These are phyloP conservation scores for Pestalotiopsis sp. DNA, from an alignment of 2,329 filamentous ascomycete species.

Conservation along the genomic window DNA sequence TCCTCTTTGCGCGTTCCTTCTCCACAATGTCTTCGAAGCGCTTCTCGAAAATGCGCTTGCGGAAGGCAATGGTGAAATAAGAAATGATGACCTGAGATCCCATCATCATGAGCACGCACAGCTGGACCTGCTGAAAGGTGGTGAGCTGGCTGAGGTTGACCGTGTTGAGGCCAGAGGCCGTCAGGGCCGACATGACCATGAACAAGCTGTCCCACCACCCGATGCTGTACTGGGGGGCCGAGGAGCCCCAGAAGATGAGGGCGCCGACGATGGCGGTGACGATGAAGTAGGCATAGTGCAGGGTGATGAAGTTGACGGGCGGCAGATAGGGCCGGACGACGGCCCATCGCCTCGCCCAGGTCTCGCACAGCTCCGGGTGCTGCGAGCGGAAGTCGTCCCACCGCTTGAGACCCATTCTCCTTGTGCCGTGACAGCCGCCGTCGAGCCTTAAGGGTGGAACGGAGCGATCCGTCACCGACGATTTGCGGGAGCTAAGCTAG, in stretches of 20 bases:
- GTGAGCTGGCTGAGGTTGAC: slow-evolving; percentile 65
- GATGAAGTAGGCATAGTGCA: slow-evolving; percentile 71
- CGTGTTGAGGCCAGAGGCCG: slow-evolving; percentile 62
- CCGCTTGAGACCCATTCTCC: slow-evolving; percentile 2
- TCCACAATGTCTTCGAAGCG: slow-evolving; percentile 58
- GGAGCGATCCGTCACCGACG: slow-evolving; percentile 3
- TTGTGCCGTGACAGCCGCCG: not conserved
- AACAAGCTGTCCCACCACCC: slow-evolving; percentile 60
- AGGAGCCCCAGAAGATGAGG: slow-evolving; percentile 57
- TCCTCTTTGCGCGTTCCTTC: slow-evolving; percentile 36
- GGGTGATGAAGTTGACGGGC: slow-evolving; percentile 61
- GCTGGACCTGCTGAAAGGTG: slow-evolving; percentile 66
- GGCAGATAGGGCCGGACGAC: slow-evolving; percentile 33
- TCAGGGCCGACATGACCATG: slow-evolving; percentile 67
- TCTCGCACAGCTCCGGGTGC: slow-evolving; percentile 9
- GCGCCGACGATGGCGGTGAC: slow-evolving; percentile 55
- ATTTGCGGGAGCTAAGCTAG: slow-evolving; percentile 1
- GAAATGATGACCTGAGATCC: slow-evolving; percentile 68
- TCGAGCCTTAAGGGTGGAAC: slow-evolving; percentile 6
- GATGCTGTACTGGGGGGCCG: slow-evolving; percentile 56
- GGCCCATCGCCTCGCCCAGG: slow-evolving; percentile 8
- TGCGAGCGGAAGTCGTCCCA: slow-evolving; percentile 6
- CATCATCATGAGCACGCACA: slow-evolving; percentile 65
- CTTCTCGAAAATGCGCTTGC: slow-evolving; percentile 63
- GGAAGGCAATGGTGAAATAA: slow-evolving; percentile 62